Evolutionary conservation across 1,139 yeast species (phyloP), one percentile per base, ranked within the genome.

Genomic region (Keqinozyma sinolaborantium): DNA sequence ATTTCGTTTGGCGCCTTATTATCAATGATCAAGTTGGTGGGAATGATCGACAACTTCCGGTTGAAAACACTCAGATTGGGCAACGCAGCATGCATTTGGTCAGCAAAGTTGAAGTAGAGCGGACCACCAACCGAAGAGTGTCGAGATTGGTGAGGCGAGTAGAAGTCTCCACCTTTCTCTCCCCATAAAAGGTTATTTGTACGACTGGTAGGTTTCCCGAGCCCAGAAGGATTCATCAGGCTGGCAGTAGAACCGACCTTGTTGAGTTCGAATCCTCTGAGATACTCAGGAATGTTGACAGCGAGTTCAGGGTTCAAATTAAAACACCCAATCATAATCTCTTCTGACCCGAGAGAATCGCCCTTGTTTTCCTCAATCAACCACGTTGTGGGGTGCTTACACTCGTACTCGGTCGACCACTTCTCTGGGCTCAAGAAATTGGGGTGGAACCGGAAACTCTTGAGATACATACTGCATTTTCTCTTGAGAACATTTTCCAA

Each of bases 361-460:
- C 39, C 45, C 6, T 40, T 32, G n/a, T 40, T 35, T 5, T 44
- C 50, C 16, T 47, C 50, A 12, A 47, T 36, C 10, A 64, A 45
- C 73, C 73, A 66, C 10, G 37, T 34, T 2, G 58, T 40, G 0
- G 71, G 70, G 34, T 65, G 63, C 6, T 53, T 41, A 3, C 69
- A 44, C 40, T 78, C 84, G n/a, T 61, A 55, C 16, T 60, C 62
- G 1, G 56, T 39, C 1, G 69, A 32, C 3, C 51, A 25, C 36
- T 47, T 29, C 35, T 51, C 46, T 9, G 66, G 41, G 10, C 42
- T 40, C 4, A 64, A 39, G 28, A 77, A 58, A 31, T 70, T 65
- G 1, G 82, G 80, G 42, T 80, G 83, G 8, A 77, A 40, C 20
- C 61, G 47, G 40, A 73, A 58, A 1, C 54, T 42, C 29, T 39